A percentile compares a stretch with the other conserved stretches of the same genome.
These are phyloP conservation scores for Cryphonectria parasitica DNA, from an alignment of 2,329 filamentous ascomycete genomes.

Conservation along the genomic window DNA sequence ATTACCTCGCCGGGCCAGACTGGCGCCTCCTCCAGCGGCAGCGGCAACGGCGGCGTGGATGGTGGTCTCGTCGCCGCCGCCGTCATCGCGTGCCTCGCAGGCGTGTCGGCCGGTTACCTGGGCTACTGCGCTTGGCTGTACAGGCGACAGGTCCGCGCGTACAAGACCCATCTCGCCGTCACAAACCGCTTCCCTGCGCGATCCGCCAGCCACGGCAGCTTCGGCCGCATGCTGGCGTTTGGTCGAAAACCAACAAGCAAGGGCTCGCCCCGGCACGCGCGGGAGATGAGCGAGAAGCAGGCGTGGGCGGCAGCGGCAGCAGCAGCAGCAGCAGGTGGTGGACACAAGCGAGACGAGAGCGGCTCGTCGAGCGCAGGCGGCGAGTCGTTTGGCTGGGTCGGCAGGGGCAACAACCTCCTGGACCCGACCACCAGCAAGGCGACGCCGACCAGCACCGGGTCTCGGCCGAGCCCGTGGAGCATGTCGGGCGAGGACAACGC, in stretches of 20 bases:
- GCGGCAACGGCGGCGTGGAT: neutral
- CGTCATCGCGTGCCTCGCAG: conserved; percentile 67
- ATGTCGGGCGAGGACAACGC: conserved; percentile 20
- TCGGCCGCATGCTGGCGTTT: conserved; percentile 37
- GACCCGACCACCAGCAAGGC: conserved; percentile 31
- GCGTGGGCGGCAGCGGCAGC: conserved; percentile 16
- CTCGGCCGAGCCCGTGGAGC: conserved; percentile 21
- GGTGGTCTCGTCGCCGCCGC: conserved; percentile 50
- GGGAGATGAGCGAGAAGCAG: conserved; percentile 16
- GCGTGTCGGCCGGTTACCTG: conserved; percentile 65
- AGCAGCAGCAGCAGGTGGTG: neutral
- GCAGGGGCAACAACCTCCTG: conserved; percentile 33
- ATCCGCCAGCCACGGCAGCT: conserved; percentile 43
- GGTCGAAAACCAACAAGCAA: conserved; percentile 32
- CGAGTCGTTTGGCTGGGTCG: conserved; percentile 32
- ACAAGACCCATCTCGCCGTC: conserved; percentile 71
- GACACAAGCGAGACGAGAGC: conserved; percentile 23
- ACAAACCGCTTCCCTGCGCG: conserved; percentile 53
- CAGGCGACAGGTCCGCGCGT: conserved; percentile 69
- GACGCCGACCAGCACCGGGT: conserved; percentile 29
- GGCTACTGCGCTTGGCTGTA: conserved; percentile 77
- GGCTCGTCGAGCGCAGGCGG: conserved; percentile 27
- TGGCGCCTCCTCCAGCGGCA: conserved; percentile 37
- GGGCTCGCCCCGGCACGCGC: neutral
- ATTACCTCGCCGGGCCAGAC: conserved; percentile 45